Base-by-base conservation (phyloP, 345 rosid species). In the Eucalyptus cloeziana region DNA sequence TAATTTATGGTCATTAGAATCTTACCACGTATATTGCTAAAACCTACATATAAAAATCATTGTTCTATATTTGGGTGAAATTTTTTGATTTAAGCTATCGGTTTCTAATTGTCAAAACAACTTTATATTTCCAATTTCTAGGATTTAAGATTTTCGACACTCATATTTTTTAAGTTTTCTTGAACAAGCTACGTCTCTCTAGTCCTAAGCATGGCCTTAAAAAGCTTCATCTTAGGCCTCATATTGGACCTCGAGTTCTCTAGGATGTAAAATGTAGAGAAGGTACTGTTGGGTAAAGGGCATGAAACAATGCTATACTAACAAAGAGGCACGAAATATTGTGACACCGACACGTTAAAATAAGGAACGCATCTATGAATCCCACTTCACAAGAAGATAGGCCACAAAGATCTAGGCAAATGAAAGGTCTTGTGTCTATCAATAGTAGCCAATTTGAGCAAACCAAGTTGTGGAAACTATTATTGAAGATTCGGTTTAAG, bases 311-410 rank as follows among this genome's bases (percentile, higher is more conserved):
- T 19, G 4, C 1, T 52, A 52, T 7, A 0, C 22, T 0, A 7
- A 52, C 24, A 19, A 19, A 52, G 24, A 52, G 58, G 24, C 10
- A 7, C 24, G 4, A 2, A 24, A 1, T 19, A 52, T 52, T 52
- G 0, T 52, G 24, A 1, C 2, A 52, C 1, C 4, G 0, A 1
- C 56, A 19, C 56, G 0, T 52, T 19, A 52, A 52, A 52, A 52
- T 52, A 52, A 7, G 0, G 0, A 52, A 7, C 0, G 2, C 10
- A 7, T 52, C 2, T 52, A 19, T 19, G 24, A 52, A 52, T 10
- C 10, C 4, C 56, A 19, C 56, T 52, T 52, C 24, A 0, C 56
- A 19, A 19, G 56, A 52, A 52, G 10, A 52, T 0, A 52, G 24
- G 58, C 58, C 24, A 52, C 58, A 52, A 52, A 52, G 37, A 30